Conservation (phyloP, 306 rosid genomes). For the Cucumis hystrix region DNA sequence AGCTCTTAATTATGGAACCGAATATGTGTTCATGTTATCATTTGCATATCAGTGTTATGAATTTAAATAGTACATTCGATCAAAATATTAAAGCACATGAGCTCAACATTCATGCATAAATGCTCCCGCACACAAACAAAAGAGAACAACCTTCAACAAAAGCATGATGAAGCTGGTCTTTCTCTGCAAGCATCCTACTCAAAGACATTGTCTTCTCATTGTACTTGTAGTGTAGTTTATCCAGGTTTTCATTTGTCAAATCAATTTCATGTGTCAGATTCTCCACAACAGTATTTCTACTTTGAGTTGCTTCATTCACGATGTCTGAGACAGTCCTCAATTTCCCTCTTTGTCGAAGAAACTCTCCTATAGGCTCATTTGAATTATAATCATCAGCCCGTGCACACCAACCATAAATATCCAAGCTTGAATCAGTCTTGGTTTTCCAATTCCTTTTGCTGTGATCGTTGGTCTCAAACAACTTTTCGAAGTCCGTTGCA, state of each 20-base stretch:
- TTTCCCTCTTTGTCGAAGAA: conserved; percentile 63
- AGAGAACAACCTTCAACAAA: conserved; percentile 58
- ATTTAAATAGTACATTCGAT: neutral
- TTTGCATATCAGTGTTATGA: neutral
- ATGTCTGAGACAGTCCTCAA: conserved; percentile 69
- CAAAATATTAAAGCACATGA: neutral
- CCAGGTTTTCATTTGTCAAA: conserved; percentile 50
- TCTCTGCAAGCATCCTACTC: conserved; percentile 75
- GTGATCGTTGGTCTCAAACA: conserved; percentile 30
- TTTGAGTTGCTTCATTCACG: conserved; percentile 58
- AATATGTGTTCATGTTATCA: neutral
- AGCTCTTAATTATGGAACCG: neutral
- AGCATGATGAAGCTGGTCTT: conserved; percentile 57
- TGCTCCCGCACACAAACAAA: neutral
- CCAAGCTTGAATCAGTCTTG: conserved; percentile 21
- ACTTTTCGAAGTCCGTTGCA: conserved; percentile 61
- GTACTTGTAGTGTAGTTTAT: conserved; percentile 45
- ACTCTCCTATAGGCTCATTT: conserved; percentile 59
- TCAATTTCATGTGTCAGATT: conserved; percentile 57
- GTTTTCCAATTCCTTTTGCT: conserved; percentile 58
- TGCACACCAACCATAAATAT: conserved; percentile 80
- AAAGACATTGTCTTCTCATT: conserved; percentile 68
- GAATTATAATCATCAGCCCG: conserved; percentile 60
- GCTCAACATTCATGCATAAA: neutral
- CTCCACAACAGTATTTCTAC: conserved; percentile 47